Percentiles rank a stretch among this genome's conserved stretches.
Conservation (phyloP, 306 rosid species). For the Nissolia schottii region DNA sequence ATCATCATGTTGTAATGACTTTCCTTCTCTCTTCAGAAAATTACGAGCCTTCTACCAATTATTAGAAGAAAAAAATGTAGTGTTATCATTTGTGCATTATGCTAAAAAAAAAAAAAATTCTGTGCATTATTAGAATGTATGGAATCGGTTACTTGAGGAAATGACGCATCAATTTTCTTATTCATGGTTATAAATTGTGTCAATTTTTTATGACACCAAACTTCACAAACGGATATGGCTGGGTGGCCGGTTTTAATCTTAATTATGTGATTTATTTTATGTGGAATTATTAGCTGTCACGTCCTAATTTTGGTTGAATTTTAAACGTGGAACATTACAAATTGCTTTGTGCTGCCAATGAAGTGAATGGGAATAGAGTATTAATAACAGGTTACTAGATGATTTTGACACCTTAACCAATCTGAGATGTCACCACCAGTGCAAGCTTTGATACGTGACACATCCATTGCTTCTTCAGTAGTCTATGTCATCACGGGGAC, state of each 20-base stretch:
- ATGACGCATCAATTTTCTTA: neutral
- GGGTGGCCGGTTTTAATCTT: neutral
- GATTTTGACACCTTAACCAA: conserved; percentile 35
- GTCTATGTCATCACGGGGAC: neutral
- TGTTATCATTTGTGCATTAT: neutral
- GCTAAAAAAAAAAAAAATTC: no score
- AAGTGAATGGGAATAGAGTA: neutral
- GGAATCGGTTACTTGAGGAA: neutral
- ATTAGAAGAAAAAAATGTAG: no score
- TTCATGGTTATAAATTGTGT: neutral
- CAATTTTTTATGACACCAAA: neutral
- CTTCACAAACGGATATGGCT: neutral
- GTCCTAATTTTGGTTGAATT: neutral
- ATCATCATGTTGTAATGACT: no score
- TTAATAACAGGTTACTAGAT: neutral
- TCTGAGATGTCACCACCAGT: neutral
- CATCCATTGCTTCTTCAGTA: neutral
- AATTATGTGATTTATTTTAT: neutral
- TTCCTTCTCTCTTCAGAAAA: no score
- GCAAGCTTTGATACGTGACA: conserved; percentile 18
- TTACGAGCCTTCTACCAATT: no score
- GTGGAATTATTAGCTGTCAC: neutral
- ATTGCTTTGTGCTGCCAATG: neutral
- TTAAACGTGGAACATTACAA: neutral
- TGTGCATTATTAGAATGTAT: neutral